Conservation (phyloP, 2,329 filamentous ascomycete genomes). For the Verticillium longisporum region DNA sequence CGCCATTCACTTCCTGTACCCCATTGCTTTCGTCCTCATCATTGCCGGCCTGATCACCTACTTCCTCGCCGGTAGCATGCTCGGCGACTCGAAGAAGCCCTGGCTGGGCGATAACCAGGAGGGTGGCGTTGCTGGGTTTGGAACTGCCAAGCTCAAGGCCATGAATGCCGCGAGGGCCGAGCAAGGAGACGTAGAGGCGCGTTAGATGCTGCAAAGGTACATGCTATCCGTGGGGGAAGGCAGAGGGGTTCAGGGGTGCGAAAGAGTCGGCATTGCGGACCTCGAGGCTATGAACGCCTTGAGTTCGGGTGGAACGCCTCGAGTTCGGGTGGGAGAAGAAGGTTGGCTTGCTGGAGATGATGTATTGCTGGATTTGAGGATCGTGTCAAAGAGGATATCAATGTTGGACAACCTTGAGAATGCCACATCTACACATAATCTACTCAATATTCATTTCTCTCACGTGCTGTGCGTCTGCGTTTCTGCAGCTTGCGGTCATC, state of each 20-base stretch:
- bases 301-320: neutral
- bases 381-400: too few species aligned
- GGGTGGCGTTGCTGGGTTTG: slow-evolving; percentile 68
- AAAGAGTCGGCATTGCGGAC: neutral
- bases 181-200: slow-evolving; percentile 5
- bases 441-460: too few species aligned
- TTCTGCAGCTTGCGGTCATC: too few species aligned
- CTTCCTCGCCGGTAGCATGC: slow-evolving; percentile 72
- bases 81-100: slow-evolving; percentile 89
- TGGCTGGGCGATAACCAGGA: slow-evolving; percentile 90
- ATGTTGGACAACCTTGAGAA: too few species aligned
- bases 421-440: too few species aligned
- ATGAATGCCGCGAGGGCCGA: slow-evolving; percentile 47
- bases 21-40: slow-evolving; percentile 90
- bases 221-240: neutral
- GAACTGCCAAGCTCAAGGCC: slow-evolving; percentile 77
- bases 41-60: slow-evolving; percentile 80
- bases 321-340: too few species aligned
- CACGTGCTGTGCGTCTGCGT: too few species aligned
- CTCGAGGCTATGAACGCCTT: neutral
- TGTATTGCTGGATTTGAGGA: too few species aligned
- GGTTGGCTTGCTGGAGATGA: neutral
- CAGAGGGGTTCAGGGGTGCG: neutral
- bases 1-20: slow-evolving; percentile 82
- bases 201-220: neutral